Conservation (phyloP, 495 filamentous ascomycete species). For the Halenospora varia region DNA sequence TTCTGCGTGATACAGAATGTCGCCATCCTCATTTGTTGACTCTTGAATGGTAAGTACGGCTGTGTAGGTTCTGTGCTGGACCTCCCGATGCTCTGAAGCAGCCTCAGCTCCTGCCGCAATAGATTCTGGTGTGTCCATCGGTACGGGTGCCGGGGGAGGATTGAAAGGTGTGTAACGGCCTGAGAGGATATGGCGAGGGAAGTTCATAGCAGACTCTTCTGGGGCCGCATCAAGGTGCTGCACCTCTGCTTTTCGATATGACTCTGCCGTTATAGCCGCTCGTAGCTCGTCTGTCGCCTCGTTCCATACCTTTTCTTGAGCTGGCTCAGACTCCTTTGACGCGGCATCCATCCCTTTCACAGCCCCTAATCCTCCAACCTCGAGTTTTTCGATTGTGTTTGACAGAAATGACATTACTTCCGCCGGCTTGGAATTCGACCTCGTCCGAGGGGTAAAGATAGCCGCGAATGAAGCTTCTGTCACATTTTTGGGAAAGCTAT, state of each 20-base stretch:
- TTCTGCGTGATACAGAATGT: conserved; percentile 52
- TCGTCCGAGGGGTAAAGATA: conserved; percentile 65
- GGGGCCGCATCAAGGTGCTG: conserved; percentile 48
- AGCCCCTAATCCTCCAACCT: too few species aligned
- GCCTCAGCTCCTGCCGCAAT: conserved; percentile 29
- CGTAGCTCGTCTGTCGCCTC: conserved; percentile 42
- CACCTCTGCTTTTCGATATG: conserved; percentile 39
- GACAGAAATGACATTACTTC: conserved; percentile 80
- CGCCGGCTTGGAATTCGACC: conserved; percentile 35
- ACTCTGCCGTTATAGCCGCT: conserved; percentile 42
- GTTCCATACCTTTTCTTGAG: conserved; percentile 29
- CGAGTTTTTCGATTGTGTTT: conserved; percentile 59
- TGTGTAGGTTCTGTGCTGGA: conserved; percentile 62
- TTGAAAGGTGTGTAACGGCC: conserved; percentile 70
- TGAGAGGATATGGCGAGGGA: conserved; percentile 35
- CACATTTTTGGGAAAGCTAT: conserved; percentile 67
- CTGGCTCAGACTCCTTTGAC: too few species aligned
- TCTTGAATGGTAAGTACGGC: conserved; percentile 81
- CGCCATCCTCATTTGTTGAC: conserved; percentile 63
- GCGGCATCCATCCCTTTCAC: too few species aligned
- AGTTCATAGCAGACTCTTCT: conserved; percentile 19
- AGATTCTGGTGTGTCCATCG: conserved; percentile 42
- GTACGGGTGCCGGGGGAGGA: conserved; percentile 69
- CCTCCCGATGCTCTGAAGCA: conserved; percentile 25
- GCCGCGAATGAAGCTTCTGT: conserved; percentile 70